These are phyloP conservation scores for Nakazawaea pomicola DNA, from an alignment of 805 yeast genomes.

Conservation along the genomic window DNA sequence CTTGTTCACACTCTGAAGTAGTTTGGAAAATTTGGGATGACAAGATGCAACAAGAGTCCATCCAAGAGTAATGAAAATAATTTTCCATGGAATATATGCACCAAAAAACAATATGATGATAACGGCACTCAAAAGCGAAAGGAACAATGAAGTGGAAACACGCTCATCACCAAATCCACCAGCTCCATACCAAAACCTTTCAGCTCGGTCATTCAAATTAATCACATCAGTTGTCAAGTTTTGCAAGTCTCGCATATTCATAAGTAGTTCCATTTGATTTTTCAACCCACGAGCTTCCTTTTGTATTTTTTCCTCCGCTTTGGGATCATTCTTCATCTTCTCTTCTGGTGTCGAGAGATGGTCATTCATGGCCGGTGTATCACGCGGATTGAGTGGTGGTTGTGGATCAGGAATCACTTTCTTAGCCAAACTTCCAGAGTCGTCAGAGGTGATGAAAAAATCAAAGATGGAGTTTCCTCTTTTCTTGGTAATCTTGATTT, in stretches of 20 bases:
- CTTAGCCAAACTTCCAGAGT: constrained; percentile 11
- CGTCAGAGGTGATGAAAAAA: constrained; percentile 19
- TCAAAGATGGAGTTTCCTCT: constrained; percentile 54
- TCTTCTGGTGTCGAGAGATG: constrained; percentile 2
- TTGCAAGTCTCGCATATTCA: constrained; percentile 73
- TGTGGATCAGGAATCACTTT: constrained; percentile 16
- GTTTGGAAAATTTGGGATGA: constrained; percentile 53
- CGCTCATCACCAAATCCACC: constrained; percentile 72
- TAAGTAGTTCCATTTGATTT: constrained; percentile 34
- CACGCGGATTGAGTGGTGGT: constrained; percentile 11
- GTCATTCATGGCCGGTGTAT: constrained; percentile 15
- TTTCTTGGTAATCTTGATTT: constrained; percentile 37
- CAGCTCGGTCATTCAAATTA: constrained; percentile 42
- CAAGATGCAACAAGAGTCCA: constrained; percentile 51
- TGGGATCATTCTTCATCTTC: constrained; percentile 1
- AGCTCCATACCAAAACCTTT: constrained; percentile 51
- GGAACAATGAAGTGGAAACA: constrained; percentile 54
- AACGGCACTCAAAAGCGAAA: constrained; percentile 33
- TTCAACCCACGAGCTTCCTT: constrained; percentile 7
- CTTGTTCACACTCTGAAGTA: constrained; percentile 15
- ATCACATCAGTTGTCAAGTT: constrained; percentile 54
- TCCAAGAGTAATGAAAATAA: constrained; percentile 47
- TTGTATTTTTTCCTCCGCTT: constrained; percentile 2
- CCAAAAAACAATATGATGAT: constrained; percentile 37
- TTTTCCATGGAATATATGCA: constrained; percentile 59